Evolutionary conservation across 768 basidiomycete genomes (phyloP).

Genomic region (Auricularia sp.): DNA sequence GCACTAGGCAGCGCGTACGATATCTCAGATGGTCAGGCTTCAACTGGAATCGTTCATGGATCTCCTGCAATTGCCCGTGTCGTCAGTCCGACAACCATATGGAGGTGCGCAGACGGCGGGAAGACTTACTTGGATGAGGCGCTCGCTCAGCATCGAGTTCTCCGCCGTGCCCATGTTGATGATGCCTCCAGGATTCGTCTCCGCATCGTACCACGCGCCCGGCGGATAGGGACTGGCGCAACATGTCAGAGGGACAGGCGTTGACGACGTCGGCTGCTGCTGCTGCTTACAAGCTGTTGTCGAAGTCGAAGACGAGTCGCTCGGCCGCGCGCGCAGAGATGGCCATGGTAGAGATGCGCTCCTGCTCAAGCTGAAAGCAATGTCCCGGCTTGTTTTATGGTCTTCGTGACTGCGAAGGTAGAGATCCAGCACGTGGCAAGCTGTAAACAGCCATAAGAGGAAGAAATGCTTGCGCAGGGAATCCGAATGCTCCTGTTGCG

Average conservation of each 20-base stretch:
- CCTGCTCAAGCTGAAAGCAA: no score
- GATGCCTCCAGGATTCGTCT: neutral
- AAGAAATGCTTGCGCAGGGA: no score
- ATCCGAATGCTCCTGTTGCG: no score
- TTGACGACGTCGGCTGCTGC: neutral
- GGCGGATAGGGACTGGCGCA: neutral
- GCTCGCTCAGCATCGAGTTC: conserved; percentile 1
- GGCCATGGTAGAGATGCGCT: no score
- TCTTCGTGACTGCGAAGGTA: no score
- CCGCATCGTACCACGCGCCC: neutral
- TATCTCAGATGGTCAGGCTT: neutral
- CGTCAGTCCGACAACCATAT: neutral
- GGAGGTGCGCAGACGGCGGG: neutral
- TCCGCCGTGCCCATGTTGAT: neutral
- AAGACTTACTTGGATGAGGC: neutral
- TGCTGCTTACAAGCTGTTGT: no score
- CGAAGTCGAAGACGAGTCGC: no score
- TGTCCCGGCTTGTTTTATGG: no score
- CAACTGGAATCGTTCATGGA: neutral
- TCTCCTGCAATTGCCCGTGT: neutral
- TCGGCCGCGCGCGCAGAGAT: no score
- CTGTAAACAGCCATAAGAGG: no score
- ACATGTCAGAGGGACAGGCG: neutral
- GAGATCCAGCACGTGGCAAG: no score
- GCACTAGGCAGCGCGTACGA: neutral